phyloP scores from a whole-genome alignment of 1,284 basidiomycete genomes.

The Cryptococcus neoformans region DNA sequence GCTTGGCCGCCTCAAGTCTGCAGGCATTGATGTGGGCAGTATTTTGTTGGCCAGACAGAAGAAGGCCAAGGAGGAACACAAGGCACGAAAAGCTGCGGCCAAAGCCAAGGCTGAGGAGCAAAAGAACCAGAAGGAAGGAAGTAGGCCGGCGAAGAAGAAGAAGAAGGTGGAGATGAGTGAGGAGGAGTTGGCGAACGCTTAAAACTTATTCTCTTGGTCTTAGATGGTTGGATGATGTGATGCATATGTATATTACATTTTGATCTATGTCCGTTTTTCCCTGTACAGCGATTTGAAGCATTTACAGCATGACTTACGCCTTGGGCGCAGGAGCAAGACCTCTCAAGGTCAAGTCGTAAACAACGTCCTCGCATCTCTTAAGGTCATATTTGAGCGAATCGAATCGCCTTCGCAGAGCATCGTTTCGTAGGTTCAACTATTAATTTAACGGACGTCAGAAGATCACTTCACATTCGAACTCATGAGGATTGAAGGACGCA shows the following conservation, averaged over 20 bases:
- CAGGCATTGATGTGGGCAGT: constrained; percentile 39
- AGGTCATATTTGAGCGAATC: constrained; percentile 51
- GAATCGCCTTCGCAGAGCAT: constrained; percentile 46
- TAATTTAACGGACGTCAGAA: neutral
- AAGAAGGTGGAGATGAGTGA: constrained; percentile 5
- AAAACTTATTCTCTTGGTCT: neutral
- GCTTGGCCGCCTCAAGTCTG: constrained; percentile 43
- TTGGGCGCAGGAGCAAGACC: constrained; percentile 22
- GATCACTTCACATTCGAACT: neutral
- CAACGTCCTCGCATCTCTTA: constrained; percentile 50
- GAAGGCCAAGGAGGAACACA: constrained; percentile 8
- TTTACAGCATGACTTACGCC: neutral
- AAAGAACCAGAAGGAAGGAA: constrained; percentile 6
- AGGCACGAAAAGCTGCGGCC: constrained; percentile 9
- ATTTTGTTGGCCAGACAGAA: constrained; percentile 26
- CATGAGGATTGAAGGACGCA: constrained; percentile 15
- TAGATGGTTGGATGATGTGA: no score
- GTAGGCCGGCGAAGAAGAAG: neutral
- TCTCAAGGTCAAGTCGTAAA: constrained; percentile 48
- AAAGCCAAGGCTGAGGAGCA: constrained; percentile 8
- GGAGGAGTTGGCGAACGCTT: constrained; percentile 11
- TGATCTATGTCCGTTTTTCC: no score
- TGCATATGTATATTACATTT: constrained; percentile 1
- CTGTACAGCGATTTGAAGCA: no score
- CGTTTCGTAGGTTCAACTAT: constrained; percentile 50